Evolutionary conservation across 352 stramenopile species (phyloP).

Genomic region (Elongisporangium senticosum): DNA sequence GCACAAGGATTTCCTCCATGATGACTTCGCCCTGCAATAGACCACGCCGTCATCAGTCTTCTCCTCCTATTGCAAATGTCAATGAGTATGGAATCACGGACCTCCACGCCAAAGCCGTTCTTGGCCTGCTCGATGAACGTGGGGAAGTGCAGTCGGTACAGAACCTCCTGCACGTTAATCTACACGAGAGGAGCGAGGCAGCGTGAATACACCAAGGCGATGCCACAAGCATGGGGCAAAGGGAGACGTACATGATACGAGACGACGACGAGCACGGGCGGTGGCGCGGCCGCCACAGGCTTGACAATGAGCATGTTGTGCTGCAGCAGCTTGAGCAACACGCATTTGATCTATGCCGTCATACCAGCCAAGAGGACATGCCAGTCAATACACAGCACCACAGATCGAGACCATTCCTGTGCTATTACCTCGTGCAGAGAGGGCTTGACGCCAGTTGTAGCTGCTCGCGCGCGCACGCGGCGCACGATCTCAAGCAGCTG

Average conservation of each 20-base stretch:
- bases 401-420: neutral
- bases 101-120: slow-evolving; percentile 63
- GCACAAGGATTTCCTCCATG: slow-evolving; percentile 85
- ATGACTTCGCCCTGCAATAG: slow-evolving; percentile 58
- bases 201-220: neutral
- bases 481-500: slow-evolving; percentile 58
- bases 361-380: slow-evolving; percentile 1
- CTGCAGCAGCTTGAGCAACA: slow-evolving; percentile 82
- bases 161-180: slow-evolving; percentile 75
- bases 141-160: slow-evolving; percentile 81
- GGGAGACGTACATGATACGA: slow-evolving; percentile 43
- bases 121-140: slow-evolving; percentile 81
- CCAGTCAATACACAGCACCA: neutral
- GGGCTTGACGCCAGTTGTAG: slow-evolving; percentile 23
- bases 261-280: slow-evolving; percentile 14
- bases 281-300: slow-evolving; percentile 23
- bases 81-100: slow-evolving; percentile 1
- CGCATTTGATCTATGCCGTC: slow-evolving; percentile 68
- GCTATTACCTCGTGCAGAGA: slow-evolving; percentile 42
- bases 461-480: slow-evolving; percentile 33
- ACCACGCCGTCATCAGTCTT: slow-evolving; percentile 1
- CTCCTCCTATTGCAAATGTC: neutral
- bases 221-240: neutral
- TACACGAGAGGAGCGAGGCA: slow-evolving; percentile 16
- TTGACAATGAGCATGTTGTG: slow-evolving; percentile 79